phyloP scores from a whole-genome alignment of 169 alveolate genomes.

The Cryptosporidium felis region DNA sequence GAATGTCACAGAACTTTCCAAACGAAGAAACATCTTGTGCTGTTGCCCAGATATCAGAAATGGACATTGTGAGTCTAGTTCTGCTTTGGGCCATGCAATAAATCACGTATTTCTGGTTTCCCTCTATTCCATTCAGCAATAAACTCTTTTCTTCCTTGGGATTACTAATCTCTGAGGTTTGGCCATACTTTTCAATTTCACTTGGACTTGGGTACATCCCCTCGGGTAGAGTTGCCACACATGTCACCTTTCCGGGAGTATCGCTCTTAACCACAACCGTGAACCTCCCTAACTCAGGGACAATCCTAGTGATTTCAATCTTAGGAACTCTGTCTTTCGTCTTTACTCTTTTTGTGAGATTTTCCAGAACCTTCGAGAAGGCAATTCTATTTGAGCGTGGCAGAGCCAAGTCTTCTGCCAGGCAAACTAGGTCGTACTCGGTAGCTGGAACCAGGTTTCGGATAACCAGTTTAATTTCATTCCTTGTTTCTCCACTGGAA shows the following conservation, averaged over 20 bases:
- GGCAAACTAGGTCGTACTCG: conserved; percentile 70
- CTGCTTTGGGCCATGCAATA: conserved; percentile 75
- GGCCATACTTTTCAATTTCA: conserved; percentile 75
- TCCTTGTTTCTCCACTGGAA: not conserved
- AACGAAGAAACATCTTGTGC: conserved; percentile 76
- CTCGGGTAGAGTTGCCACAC: conserved; percentile 77
- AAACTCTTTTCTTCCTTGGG: conserved; percentile 39
- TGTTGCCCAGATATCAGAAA: conserved; percentile 75
- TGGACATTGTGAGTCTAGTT: conserved; percentile 73
- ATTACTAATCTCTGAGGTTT: conserved; percentile 61
- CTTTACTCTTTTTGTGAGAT: conserved; percentile 24
- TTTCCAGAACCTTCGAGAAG: conserved; percentile 36
- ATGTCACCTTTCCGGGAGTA: conserved; percentile 75
- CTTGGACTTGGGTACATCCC: conserved; percentile 73
- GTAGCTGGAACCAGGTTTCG: conserved; percentile 73
- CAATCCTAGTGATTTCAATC: conserved; percentile 52
- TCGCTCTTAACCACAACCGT: conserved; percentile 72
- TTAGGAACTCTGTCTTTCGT: conserved; percentile 76
- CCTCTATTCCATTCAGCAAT: conserved; percentile 75
- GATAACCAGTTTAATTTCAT: conserved; percentile 1
- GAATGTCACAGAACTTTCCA: conserved; percentile 78
- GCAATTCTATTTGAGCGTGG: conserved; percentile 74
- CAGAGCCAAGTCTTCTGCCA: conserved; percentile 75
- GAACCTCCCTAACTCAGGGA: conserved; percentile 73
- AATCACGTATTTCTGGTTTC: conserved; percentile 75